A percentile compares a stretch with the other conserved stretches of the same genome.
These are phyloP conservation scores for Actinidia arguta DNA, from an alignment of 179 eudicot species.

Conservation along the genomic window DNA sequence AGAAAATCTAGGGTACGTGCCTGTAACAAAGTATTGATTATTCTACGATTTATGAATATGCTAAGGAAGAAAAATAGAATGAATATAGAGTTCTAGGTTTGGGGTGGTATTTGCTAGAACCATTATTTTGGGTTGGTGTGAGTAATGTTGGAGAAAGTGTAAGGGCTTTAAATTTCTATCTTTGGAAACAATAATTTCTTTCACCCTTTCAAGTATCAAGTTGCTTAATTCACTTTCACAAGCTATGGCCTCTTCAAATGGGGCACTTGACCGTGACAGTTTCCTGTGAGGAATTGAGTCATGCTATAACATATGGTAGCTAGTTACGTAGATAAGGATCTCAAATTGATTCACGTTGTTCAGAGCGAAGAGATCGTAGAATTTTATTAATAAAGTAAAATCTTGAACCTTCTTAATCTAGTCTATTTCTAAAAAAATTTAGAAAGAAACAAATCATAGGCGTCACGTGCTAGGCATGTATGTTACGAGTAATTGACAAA, in stretches of 20 bases:
- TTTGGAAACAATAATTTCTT: slow-evolving; percentile 15
- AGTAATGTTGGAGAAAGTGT: slow-evolving; percentile 35
- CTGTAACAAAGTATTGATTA: too few relatives aligned
- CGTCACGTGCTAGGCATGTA: too few relatives aligned
- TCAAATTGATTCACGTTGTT: too few relatives aligned
- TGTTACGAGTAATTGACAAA: too few relatives aligned
- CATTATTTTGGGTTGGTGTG: slow-evolving; percentile 3
- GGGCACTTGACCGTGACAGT: slow-evolving; percentile 1
- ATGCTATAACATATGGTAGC: too few relatives aligned
- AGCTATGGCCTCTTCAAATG: slow-evolving; percentile 25
- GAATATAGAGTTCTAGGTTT: slow-evolving; percentile 12
- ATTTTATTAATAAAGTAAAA: too few relatives aligned
- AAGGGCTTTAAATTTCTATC: slow-evolving; percentile 34
- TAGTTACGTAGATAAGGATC: too few relatives aligned
- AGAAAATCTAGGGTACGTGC: too few relatives aligned
- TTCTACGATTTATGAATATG: not conserved
- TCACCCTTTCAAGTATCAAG: slow-evolving; percentile 14
- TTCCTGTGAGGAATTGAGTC: not conserved
- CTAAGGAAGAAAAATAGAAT: not conserved
- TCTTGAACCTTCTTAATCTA: too few relatives aligned
- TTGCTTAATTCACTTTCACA: slow-evolving; percentile 32
- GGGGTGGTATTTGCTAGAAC: not conserved
- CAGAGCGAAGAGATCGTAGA: too few relatives aligned
- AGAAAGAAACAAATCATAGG: too few relatives aligned
- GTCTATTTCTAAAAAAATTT: too few relatives aligned